Evolutionary conservation across 176 grass and related monocot species (phyloP).

Genomic region (Melocanna baccifera): DNA sequence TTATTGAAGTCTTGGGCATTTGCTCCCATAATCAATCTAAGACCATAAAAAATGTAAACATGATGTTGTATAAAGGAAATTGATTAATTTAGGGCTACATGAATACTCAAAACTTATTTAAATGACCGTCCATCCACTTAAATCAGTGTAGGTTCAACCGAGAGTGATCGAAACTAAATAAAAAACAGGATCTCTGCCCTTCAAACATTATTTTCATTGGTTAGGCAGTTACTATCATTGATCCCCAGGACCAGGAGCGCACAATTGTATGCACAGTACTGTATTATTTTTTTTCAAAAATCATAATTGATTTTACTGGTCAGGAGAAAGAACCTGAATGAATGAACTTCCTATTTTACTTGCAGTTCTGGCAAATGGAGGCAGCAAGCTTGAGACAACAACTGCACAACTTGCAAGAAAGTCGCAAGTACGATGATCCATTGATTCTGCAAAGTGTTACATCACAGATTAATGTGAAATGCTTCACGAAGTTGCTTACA

Average conservation of each 20-base stretch:
- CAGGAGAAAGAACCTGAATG: neutral
- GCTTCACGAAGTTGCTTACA: neutral
- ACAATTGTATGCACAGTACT: neutral
- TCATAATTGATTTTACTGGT: neutral
- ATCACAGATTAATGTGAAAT: neutral
- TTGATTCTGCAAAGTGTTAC: constrained; percentile 5
- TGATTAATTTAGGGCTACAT: neutral
- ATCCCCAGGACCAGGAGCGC: neutral
- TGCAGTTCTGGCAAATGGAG: constrained; percentile 15
- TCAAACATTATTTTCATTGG: neutral
- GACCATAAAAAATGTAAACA: neutral
- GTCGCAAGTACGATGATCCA: neutral
- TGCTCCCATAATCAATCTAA: neutral
- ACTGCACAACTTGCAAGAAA: constrained; percentile 43
- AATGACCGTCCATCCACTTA: neutral
- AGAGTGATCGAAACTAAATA: neutral
- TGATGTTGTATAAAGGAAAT: neutral
- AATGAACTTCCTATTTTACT: constrained; percentile 2
- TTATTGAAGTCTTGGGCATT: neutral
- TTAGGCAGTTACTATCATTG: neutral
- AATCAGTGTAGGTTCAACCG: neutral
- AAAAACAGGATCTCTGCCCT: neutral
- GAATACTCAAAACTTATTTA: neutral
- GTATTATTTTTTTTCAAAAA: neutral
- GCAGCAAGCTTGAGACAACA: constrained; percentile 42